Base-by-base conservation (phyloP, 1,284 basidiomycete species). In the Marasmius sp. region DNA sequence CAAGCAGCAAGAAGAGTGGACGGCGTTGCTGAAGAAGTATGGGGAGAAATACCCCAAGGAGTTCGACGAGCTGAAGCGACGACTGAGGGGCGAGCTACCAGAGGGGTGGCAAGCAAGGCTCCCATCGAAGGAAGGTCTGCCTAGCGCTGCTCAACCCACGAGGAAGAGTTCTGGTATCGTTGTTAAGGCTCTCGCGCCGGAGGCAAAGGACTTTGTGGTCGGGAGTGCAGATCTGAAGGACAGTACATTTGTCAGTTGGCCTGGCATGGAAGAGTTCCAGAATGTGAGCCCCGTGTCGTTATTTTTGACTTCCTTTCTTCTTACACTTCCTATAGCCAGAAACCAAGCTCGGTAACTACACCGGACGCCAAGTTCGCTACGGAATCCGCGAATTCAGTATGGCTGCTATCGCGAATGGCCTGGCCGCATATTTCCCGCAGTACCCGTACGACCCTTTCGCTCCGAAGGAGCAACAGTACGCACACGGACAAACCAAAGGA, bases 381-480 rank as follows among this genome's bases (percentile, higher is more conserved):
- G 89, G 89, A 84, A 88, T 92, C 61, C 86, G 89, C 72, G 89
- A 92, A 78, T 89, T 91, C 77, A 88, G 81, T 69, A 92, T 91
- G 89, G 85, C 84, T 68, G 89, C 88, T 65, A 87, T 91, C 72
- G 86, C 85, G 73, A 90, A 90, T 79, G 88, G 88, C 74, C 73
- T 90, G 62, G 78, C 81, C 69, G 87, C 88, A 41, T 90, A 88
- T 75, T 87, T 66, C 85, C 86, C 67, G 85, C 84, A 80, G 80
- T 66, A 84, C 81, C 69, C 87, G 86, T 59, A 88, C 36, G 18
- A 48, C 47, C 51, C 27, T 27, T 27, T 27, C 2, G 27, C 5
- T 27, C 27, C 5, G 27, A 27, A 27, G 27, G 27, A 27, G 27
- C 27, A 27, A 27, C 27, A 27, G 27, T 27, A 2, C 5, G 27